These are phyloP conservation scores for Xylariaceae sp. DNA, from an alignment of 2,329 filamentous ascomycete species.

Conservation along the genomic window DNA sequence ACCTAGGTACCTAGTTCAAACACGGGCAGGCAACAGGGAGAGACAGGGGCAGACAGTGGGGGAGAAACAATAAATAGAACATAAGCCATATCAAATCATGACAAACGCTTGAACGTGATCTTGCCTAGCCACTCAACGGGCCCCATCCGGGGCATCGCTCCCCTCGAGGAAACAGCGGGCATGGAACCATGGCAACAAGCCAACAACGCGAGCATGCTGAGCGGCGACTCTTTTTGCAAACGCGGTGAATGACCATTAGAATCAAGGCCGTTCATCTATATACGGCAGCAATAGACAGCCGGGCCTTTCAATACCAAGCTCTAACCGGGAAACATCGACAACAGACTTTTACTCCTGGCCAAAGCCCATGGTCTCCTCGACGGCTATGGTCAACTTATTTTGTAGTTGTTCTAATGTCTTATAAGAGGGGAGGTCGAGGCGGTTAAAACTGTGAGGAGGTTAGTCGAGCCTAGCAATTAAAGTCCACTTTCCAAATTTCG, in stretches of 20 bases:
- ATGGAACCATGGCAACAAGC: too few species aligned
- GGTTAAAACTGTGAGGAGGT: constrained; percentile 71
- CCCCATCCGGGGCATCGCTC: too few species aligned
- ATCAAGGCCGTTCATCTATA: constrained; percentile 24
- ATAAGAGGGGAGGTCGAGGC: constrained; percentile 89
- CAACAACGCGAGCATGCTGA: too few species aligned
- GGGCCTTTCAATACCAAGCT: not conserved
- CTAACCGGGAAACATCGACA: constrained; percentile 11
- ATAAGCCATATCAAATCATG: too few species aligned
- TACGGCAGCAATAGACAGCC: constrained; percentile 23
- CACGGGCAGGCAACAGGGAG: not conserved
- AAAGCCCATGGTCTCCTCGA: constrained; percentile 98
- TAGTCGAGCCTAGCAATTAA: constrained; percentile 2
- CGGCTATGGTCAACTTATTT: constrained; percentile 89
- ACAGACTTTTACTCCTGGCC: constrained; percentile 74
- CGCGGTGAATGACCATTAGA: constrained; percentile 13
- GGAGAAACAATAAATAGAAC: constrained; percentile 3
- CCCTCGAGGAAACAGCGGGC: too few species aligned
- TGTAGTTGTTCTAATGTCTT: constrained; percentile 82
- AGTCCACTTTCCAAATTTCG: not conserved
- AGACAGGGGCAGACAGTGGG: too few species aligned
- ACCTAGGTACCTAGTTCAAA: constrained; percentile 1
- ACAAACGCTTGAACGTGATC: too few species aligned
- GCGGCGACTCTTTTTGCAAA: too few species aligned
- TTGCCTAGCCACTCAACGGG: too few species aligned